phyloP scores from a whole-genome alignment of 148 eudicot genomes.

The Rhododendron vialii region DNA sequence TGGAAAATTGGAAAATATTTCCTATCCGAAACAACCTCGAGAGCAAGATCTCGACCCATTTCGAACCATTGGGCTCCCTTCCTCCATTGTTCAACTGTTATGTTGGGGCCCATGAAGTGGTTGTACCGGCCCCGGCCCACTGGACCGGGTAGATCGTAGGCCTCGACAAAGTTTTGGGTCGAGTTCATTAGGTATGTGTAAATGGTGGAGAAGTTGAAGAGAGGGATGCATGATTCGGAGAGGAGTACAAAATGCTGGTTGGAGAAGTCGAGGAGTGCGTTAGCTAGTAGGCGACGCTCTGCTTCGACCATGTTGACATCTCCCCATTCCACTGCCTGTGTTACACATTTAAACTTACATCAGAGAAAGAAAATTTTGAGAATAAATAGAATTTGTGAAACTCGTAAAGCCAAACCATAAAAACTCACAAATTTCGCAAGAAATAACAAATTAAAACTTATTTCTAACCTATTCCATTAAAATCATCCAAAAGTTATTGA shows the following conservation, averaged over 20 bases:
- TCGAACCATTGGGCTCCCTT: slow-evolving; percentile 69
- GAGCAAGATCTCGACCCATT: slow-evolving; percentile 37
- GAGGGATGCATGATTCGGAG: slow-evolving; percentile 63
- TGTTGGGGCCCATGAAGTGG: slow-evolving; percentile 33
- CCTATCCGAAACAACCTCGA: slow-evolving; percentile 36
- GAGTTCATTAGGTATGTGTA: slow-evolving; percentile 50
- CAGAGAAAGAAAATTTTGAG: background rate
- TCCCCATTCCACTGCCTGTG: slow-evolving; percentile 50
- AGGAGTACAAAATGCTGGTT: slow-evolving; percentile 50
- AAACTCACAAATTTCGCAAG: too few species aligned
- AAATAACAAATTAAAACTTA: too few species aligned
- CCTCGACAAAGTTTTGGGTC: slow-evolving; percentile 31
- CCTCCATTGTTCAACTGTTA: slow-evolving; percentile 43
- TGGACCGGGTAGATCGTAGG: slow-evolving; percentile 34
- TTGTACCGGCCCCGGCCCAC: slow-evolving; percentile 45
- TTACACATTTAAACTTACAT: background rate
- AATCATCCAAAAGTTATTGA: background rate
- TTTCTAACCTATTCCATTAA: background rate
- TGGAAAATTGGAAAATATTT: slow-evolving; percentile 24
- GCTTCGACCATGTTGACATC: slow-evolving; percentile 46
- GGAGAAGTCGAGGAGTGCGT: slow-evolving; percentile 47
- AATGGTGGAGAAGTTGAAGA: slow-evolving; percentile 49
- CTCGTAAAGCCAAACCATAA: background rate
- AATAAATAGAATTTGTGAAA: background rate
- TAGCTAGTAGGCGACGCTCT: slow-evolving; percentile 47